Percentiles rank a stretch among this genome's conserved stretches.
Evolutionary conservation across 495 filamentous ascomycete genomes (phyloP).

Genomic region (Neurospora terricola): DNA sequence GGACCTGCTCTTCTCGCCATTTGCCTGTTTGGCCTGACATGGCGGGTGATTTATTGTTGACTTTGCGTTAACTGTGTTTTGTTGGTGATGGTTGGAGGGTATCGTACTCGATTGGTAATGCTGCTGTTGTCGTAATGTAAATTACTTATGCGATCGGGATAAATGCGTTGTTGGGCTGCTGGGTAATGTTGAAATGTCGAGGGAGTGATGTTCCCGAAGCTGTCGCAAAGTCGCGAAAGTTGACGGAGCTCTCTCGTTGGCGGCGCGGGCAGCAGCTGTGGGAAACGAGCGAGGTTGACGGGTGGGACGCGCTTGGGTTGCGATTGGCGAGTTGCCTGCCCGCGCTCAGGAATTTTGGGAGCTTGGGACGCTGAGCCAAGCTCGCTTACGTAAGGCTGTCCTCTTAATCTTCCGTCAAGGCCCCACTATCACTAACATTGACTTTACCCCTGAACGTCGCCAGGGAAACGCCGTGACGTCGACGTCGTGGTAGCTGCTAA

Average conservation of each 20-base stretch:
- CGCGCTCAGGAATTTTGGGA: not conserved
- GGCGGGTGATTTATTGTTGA: slow-evolving; percentile 4
- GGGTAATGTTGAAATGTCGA: not conserved
- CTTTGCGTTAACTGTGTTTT: not conserved
- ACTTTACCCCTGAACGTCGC: not conserved
- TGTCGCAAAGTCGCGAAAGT: not conserved
- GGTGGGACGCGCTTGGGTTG: not conserved
- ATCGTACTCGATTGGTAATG: not conserved
- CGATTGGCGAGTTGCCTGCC: not conserved
- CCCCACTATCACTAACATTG: not conserved
- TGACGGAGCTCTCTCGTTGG: not conserved
- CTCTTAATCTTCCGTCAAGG: not conserved
- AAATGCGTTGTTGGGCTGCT: not conserved
- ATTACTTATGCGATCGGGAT: not conserved
- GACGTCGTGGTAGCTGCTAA: not conserved
- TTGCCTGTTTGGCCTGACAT: slow-evolving; percentile 39
- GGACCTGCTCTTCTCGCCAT: slow-evolving; percentile 45
- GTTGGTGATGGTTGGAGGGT: not conserved
- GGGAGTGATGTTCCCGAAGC: not conserved
- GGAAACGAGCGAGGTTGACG: not conserved
- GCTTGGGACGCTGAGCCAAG: not conserved
- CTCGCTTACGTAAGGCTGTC: not conserved
- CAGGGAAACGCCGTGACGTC: not conserved
- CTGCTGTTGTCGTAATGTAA: not conserved
- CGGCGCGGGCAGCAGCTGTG: not conserved